Evolutionary conservation across 2,329 filamentous ascomycete genomes (phyloP).

Genomic region (Arachnomyces sp.): DNA sequence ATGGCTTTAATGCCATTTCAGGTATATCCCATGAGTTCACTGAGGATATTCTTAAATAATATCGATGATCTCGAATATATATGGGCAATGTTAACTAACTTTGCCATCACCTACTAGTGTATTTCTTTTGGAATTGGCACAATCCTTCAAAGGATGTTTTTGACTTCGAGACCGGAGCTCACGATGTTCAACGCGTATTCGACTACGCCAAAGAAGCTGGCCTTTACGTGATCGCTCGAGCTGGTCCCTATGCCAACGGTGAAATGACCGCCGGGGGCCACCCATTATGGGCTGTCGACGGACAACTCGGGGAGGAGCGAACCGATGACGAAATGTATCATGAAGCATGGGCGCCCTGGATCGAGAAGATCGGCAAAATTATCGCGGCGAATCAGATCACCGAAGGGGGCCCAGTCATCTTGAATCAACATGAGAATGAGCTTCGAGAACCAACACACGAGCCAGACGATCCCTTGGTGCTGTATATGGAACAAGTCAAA

Average conservation of each 20-base stretch:
- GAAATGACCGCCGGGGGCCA: conserved; percentile 45
- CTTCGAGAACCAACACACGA: conserved; percentile 39
- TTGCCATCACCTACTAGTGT: conserved; percentile 12
- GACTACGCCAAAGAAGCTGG: conserved; percentile 47
- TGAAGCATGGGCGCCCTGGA: conserved; percentile 42
- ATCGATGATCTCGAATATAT: too few species aligned
- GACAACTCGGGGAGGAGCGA: conserved; percentile 37
- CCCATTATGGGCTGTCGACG: conserved; percentile 41
- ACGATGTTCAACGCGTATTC: conserved; percentile 45
- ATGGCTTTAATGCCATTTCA: conserved; percentile 46
- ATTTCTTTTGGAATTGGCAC: conserved; percentile 27
- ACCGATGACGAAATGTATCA: conserved; percentile 40
- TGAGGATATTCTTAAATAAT: neutral
- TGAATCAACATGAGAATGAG: conserved; percentile 50
- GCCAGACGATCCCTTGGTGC: conserved; percentile 39
- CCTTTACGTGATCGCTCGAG: conserved; percentile 44
- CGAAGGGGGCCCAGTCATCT: conserved; percentile 44
- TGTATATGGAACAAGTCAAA: conserved; percentile 48
- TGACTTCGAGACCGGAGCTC: conserved; percentile 46
- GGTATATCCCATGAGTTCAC: conserved; percentile 19
- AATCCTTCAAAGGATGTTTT: conserved; percentile 35
- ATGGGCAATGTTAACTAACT: too few species aligned
- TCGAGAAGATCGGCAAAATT: conserved; percentile 39
- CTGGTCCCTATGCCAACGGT: conserved; percentile 47
- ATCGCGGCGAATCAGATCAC: conserved; percentile 46